These are phyloP conservation scores for Linaria vulgaris DNA, from an alignment of 257 asterid genomes.

Conservation along the genomic window DNA sequence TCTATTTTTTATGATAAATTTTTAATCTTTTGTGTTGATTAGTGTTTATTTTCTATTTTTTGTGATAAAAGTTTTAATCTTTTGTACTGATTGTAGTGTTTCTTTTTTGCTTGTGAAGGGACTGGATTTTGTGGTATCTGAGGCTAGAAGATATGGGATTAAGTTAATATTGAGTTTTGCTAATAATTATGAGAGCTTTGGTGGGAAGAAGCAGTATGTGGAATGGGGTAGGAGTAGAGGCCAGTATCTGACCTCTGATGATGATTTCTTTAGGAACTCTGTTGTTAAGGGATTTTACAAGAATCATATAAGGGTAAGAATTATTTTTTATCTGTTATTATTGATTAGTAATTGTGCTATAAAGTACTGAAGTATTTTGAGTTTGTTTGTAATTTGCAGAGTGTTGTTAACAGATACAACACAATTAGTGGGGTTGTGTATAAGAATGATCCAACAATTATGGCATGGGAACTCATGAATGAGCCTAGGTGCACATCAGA, in stretches of 20 bases:
- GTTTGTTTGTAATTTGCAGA: conserved; percentile 39
- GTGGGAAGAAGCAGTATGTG: conserved; percentile 90
- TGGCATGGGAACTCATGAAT: conserved; percentile 99
- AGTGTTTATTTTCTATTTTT: not conserved
- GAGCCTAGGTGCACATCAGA: conserved; percentile 93
- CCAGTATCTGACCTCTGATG: conserved; percentile 65
- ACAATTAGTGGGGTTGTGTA: conserved; percentile 52
- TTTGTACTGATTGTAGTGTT: not conserved
- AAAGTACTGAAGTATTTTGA: no score
- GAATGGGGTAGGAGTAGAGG: conserved; percentile 80
- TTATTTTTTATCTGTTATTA: not conserved
- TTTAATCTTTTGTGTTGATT: no score
- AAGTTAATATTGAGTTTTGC: conserved; percentile 71
- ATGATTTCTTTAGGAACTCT: conserved; percentile 76
- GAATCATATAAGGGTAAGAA: conserved; percentile 70
- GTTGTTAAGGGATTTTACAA: conserved; percentile 66
- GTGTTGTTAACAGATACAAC: conserved; percentile 67
- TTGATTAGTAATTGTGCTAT: not conserved
- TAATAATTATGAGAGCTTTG: conserved; percentile 81
- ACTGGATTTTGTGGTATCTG: conserved; percentile 85
- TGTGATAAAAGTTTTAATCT: not conserved
- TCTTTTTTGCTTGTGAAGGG: conserved; percentile 44
- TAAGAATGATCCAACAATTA: conserved; percentile 93
- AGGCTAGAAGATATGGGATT: conserved; percentile 74
- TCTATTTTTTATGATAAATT: no score